phyloP scores from a whole-genome alignment of 768 basidiomycete genomes.

The Rhodotorula toruloides region DNA sequence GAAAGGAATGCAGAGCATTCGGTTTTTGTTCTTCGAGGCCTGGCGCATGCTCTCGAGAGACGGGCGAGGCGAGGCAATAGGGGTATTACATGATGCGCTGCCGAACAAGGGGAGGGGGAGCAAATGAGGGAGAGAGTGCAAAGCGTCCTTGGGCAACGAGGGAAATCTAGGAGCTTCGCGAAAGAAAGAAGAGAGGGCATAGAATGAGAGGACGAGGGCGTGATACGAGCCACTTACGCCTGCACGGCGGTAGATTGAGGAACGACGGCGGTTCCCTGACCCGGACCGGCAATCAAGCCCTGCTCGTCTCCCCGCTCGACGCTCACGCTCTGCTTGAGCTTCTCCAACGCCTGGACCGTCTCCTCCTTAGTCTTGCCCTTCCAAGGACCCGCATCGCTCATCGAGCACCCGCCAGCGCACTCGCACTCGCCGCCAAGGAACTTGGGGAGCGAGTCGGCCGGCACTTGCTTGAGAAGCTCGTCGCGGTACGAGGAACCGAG shows the following conservation, averaged over 20 bases:
- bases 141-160: no score
- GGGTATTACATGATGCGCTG: no score
- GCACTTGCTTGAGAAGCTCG: constrained; percentile 73
- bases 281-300: constrained; percentile 24
- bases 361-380: constrained; percentile 48
- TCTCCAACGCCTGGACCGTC: constrained; percentile 8
- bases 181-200: not conserved
- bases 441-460: constrained; percentile 71
- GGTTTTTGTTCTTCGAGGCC: not conserved
- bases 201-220: no score
- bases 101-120: no score
- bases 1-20: not conserved
- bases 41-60: no score
- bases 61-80: no score
- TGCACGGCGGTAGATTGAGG: not conserved
- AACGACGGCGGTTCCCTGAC: constrained; percentile 7
- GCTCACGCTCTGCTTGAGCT: constrained; percentile 22
- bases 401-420: constrained; percentile 72
- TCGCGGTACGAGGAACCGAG: constrained; percentile 69
- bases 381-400: constrained; percentile 92
- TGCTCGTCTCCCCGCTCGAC: constrained; percentile 21
- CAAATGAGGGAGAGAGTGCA: no score
- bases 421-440: constrained; percentile 78
- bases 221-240: no score
- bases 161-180: no score